These are phyloP conservation scores for Rhodamnia rubescens DNA, from an alignment of 345 rosid species.

Conservation along the genomic window DNA sequence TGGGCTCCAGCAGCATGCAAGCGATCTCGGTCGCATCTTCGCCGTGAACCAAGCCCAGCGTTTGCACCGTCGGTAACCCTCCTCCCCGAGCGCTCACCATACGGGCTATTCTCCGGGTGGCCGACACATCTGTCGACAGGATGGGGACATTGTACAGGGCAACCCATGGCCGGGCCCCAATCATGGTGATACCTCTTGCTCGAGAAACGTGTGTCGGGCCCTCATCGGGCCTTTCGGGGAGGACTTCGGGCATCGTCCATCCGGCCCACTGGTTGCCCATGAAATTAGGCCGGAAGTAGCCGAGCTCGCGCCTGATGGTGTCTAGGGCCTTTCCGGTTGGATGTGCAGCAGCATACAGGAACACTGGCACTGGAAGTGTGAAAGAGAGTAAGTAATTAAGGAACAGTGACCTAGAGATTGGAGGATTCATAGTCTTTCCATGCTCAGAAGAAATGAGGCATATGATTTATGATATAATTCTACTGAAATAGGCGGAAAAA, in stretches of 20 bases:
- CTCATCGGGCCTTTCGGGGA: constrained; percentile 27
- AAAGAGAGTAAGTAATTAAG: neutral
- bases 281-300: constrained; percentile 48
- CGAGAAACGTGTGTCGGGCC: constrained; percentile 33
- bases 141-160: constrained; percentile 39
- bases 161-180: constrained; percentile 50
- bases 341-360: constrained; percentile 48
- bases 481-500: neutral
- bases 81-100: constrained; percentile 62
- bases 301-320: constrained; percentile 45
- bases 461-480: neutral
- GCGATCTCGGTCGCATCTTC: constrained; percentile 43
- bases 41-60: constrained; percentile 37
- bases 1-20: constrained; percentile 57
- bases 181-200: constrained; percentile 31
- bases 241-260: constrained; percentile 21
- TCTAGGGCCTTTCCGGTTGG: constrained; percentile 45
- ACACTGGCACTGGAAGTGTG: constrained; percentile 39
- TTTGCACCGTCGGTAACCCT: constrained; percentile 52
- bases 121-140: constrained; percentile 27
- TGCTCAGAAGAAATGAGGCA: neutral
- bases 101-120: constrained; percentile 31
- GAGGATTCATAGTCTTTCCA: neutral
- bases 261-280: constrained; percentile 55
- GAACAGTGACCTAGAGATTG: neutral